phyloP scores from a whole-genome alignment of 106 monocot species.

The Platanthera zijinensis region DNA sequence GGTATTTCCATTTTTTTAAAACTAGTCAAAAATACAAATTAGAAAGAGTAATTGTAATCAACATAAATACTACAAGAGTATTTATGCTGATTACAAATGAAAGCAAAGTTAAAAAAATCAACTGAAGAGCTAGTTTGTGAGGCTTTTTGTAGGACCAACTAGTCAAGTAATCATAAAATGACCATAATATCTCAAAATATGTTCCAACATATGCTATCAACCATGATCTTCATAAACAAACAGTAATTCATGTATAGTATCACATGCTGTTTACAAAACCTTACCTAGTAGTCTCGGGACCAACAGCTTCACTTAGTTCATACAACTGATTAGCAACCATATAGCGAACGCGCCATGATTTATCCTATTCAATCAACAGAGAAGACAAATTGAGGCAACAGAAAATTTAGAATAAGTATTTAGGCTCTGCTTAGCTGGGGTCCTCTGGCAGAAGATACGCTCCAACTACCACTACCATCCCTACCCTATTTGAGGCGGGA shows the following conservation, averaged over 20 bases:
- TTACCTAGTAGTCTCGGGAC: constrained; percentile 5
- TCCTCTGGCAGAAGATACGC: too few relatives aligned
- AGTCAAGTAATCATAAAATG: background rate
- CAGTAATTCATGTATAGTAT: background rate
- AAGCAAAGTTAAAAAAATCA: background rate
- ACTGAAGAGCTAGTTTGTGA: background rate
- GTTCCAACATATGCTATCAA: background rate
- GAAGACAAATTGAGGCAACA: background rate
- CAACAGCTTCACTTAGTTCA: constrained; percentile 95
- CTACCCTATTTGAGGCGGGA: too few relatives aligned
- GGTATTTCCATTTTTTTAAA: background rate
- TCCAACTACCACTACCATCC: too few relatives aligned
- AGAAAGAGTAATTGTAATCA: background rate
- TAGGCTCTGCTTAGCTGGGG: background rate
- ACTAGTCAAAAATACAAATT: background rate
- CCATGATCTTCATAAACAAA: background rate
- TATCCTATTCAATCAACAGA: constrained; percentile 52
- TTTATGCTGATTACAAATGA: background rate
- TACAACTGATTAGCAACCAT: constrained; percentile 98
- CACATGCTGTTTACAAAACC: background rate
- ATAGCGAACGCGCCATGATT: constrained; percentile 96
- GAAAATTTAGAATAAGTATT: background rate
- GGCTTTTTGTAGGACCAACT: background rate
- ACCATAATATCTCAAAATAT: background rate
- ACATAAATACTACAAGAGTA: too few relatives aligned